phyloP scores from a whole-genome alignment of 345 rosid species.

The Bretschneidera sinensis region DNA sequence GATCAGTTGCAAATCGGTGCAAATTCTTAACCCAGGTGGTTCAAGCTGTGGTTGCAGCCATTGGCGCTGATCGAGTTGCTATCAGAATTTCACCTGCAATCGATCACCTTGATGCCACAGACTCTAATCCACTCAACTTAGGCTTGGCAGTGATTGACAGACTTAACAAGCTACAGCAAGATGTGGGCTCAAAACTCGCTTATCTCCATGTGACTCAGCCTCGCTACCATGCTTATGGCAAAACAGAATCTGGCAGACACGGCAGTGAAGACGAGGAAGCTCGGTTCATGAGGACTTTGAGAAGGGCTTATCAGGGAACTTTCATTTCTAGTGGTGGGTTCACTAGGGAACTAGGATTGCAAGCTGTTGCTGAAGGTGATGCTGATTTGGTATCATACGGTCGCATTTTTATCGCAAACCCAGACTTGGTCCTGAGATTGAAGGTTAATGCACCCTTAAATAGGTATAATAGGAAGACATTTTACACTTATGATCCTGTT shows the following conservation, averaged over 20 bases:
- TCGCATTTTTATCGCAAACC: conserved; percentile 74
- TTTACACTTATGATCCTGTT: conserved; percentile 64
- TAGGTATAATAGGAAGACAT: conserved; percentile 59
- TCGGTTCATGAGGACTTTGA: conserved; percentile 43
- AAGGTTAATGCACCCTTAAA: conserved; percentile 49
- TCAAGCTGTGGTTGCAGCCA: conserved; percentile 45
- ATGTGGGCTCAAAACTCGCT: conserved; percentile 45
- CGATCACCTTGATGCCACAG: conserved; percentile 68
- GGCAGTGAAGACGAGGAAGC: conserved; percentile 62
- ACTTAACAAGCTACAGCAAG: conserved; percentile 52
- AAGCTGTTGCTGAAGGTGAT: conserved; percentile 60
- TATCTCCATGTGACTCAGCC: conserved; percentile 90
- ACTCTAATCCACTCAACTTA: conserved; percentile 64
- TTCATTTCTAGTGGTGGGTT: conserved; percentile 79
- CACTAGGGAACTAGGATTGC: conserved; percentile 58
- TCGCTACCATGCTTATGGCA: conserved; percentile 59
- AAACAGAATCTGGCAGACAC: conserved; percentile 50
- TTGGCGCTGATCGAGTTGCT: conserved; percentile 55
- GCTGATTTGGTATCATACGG: conserved; percentile 81
- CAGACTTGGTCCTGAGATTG: conserved; percentile 65
- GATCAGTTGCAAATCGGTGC: conserved; percentile 61
- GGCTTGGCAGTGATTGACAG: conserved; percentile 59
- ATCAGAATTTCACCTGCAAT: conserved; percentile 83
- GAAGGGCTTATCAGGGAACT: conserved; percentile 57
- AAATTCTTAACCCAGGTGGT: conserved; percentile 58